Evolutionary conservation across 306 rosid genomes (phyloP), one percentile per base, ranked within the genome.

Genomic region (Ammopiptanthus mongolicus): DNA sequence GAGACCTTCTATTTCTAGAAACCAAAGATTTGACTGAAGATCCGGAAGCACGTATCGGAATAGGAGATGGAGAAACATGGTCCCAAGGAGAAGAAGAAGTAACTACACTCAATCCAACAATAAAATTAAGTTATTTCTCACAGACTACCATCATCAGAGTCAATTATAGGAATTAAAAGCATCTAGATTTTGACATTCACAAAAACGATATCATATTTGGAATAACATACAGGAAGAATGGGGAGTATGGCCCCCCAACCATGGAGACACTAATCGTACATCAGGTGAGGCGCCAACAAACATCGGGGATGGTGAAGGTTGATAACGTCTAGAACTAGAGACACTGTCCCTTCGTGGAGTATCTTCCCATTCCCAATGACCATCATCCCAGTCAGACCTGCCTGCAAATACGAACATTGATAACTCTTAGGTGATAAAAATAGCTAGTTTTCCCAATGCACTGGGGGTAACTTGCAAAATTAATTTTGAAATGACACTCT

Each of bases 311-410:
- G 88, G 96, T 53, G 97, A 91, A 73, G 98, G 97, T 80, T 89
- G 96, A 87, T 88, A 72, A 37, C 76, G 93, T 80, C 88, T 86
- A 58, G 89, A 84, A 80, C 76, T 81, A 58, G 94, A 82, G 75
- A 77, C 78, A 62, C 83, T 73, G 51, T 95, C 97, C 78, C 90
- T 86, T 6, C 92, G 86, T 64, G 98, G 97, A 58, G 97, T 80
- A 55, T 91, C 98, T 65, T 87, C 93, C 98, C 98, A 95, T 86
- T 95, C 98, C 98, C 97, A 95, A 64, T 87, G 85, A 42, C 97
- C 96, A 69, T 87, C 89, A 75, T 90, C 98, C 98, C 98, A 95
- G 78, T 95, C 97, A 77, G 93, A 95, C 80, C 96, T 88, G 53
- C 93, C 98, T 95, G 84, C 60, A 79, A 68, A 50, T 42, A 64